Conservation (phyloP, 768 basidiomycete species). For the Boletus vermiculosoides region DNA sequence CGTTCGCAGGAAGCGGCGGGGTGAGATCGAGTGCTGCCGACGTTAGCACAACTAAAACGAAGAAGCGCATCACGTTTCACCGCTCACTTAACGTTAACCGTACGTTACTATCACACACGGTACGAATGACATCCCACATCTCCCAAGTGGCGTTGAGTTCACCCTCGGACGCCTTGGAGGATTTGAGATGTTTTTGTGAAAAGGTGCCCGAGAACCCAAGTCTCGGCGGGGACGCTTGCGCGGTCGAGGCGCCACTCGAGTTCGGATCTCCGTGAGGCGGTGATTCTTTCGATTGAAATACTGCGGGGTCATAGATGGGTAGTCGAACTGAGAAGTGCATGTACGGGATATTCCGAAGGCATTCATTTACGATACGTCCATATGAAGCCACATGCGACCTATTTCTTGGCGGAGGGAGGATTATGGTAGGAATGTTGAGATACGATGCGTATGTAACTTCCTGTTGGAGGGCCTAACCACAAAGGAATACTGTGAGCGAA, state of each 20-base stretch:
- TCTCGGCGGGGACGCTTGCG: constrained; percentile 22
- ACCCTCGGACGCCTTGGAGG: constrained; percentile 44
- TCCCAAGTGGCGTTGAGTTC: constrained; percentile 87
- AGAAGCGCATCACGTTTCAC: constrained; percentile 21
- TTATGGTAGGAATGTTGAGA: constrained; percentile 78
- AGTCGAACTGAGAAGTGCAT: constrained; percentile 81
- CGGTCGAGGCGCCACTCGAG: constrained; percentile 26
- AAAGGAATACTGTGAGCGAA: constrained; percentile 15
- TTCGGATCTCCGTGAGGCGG: constrained; percentile 28
- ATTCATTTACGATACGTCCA: constrained; percentile 84
- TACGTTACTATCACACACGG: constrained; percentile 81
- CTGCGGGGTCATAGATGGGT: constrained; percentile 75
- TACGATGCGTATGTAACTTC: constrained; percentile 93
- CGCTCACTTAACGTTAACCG: constrained; percentile 78
- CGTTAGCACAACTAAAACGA: constrained; percentile 12
- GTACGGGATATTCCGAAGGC: constrained; percentile 65
- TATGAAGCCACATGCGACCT: constrained; percentile 87
- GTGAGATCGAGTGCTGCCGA: constrained; percentile 84
- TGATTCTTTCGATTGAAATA: constrained; percentile 44
- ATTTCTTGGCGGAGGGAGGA: constrained; percentile 86
- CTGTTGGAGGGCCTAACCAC: constrained; percentile 78
- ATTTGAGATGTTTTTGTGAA: constrained; percentile 26
- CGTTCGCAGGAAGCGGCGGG: constrained; percentile 77
- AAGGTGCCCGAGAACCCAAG: constrained; percentile 17
- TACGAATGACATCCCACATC: constrained; percentile 96